A percentile compares a stretch with the other conserved stretches of the same genome.
These are phyloP conservation scores for Hypoxylon sp. DNA, from an alignment of 2,329 filamentous ascomycete genomes.

Conservation along the genomic window DNA sequence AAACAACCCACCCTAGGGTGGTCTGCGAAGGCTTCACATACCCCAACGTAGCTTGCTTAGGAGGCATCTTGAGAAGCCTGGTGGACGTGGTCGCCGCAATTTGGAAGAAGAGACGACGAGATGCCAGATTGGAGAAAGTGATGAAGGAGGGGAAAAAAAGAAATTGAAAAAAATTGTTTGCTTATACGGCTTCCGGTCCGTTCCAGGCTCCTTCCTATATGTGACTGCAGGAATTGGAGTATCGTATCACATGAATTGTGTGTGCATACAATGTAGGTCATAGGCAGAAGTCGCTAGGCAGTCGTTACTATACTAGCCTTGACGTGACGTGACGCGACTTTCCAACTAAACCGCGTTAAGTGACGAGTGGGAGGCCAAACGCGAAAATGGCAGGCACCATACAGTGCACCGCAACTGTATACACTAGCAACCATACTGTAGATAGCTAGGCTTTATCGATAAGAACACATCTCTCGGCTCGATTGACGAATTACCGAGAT, in stretches of 20 bases:
- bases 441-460: slow-evolving; percentile 24
- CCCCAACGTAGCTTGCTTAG: slow-evolving; percentile 48
- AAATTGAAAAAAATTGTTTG: slow-evolving; percentile 2
- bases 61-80: slow-evolving; percentile 43
- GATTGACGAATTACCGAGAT: background rate
- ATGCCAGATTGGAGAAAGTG: slow-evolving; percentile 39
- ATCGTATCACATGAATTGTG: slow-evolving; percentile 1
- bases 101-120: slow-evolving; percentile 34
- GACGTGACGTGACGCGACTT: slow-evolving; percentile 30
- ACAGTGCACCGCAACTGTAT: slow-evolving; percentile 13
- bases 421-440: background rate
- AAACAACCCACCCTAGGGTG: slow-evolving; percentile 45
- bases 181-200: background rate
- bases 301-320: background rate
- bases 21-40: slow-evolving; percentile 48
- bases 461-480: slow-evolving; percentile 8
- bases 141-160: slow-evolving; percentile 8
- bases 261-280: background rate
- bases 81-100: slow-evolving; percentile 39
- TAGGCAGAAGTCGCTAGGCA: slow-evolving; percentile 13
- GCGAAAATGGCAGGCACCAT: slow-evolving; percentile 33
- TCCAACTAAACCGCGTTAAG: slow-evolving; percentile 36
- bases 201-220: slow-evolving; percentile 2
- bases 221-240: slow-evolving; percentile 10
- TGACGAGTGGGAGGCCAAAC: slow-evolving; percentile 33